These are phyloP conservation scores for Acephala macrosclerotiorum DNA, from an alignment of 2,329 filamentous ascomycete genomes.

Conservation along the genomic window DNA sequence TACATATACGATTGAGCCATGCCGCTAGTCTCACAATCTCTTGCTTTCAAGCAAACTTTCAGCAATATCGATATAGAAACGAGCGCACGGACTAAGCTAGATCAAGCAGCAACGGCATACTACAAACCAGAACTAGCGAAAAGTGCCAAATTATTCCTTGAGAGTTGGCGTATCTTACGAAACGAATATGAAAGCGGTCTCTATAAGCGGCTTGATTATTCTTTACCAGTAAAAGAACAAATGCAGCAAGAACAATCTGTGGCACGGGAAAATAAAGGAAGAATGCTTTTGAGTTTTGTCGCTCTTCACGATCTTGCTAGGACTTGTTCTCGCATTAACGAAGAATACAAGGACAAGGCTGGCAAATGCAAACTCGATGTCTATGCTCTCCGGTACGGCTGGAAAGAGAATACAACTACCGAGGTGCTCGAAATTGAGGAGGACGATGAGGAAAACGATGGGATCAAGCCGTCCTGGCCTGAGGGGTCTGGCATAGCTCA, in stretches of 20 bases:
- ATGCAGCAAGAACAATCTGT: slow-evolving; percentile 1
- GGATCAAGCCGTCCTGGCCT: slow-evolving; percentile 5
- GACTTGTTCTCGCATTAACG: slow-evolving; percentile 18
- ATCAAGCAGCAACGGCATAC: slow-evolving; percentile 8
- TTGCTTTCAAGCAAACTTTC: slow-evolving; percentile 13
- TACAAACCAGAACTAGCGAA: slow-evolving; percentile 7
- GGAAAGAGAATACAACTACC: slow-evolving; percentile 17
- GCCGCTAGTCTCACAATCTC: slow-evolving; percentile 8
- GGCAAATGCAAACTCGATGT: slow-evolving; percentile 23
- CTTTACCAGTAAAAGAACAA: slow-evolving; percentile 7
- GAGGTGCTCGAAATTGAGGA: slow-evolving; percentile 21
- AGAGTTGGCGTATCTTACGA: slow-evolving; percentile 9
- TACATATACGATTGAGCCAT: neutral
- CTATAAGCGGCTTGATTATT: neutral
- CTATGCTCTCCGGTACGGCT: slow-evolving; percentile 22
- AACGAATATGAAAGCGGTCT: slow-evolving; percentile 10
- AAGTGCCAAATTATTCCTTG: slow-evolving; percentile 5
- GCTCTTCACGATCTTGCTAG: slow-evolving; percentile 22
- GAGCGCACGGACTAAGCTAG: slow-evolving; percentile 5
- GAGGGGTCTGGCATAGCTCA: slow-evolving; percentile 9
- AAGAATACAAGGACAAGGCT: slow-evolving; percentile 17
- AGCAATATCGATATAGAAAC: neutral
- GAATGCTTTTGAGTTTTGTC: slow-evolving; percentile 17
- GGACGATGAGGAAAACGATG: neutral
- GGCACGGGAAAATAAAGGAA: slow-evolving; percentile 4